These are phyloP conservation scores for Yamadazyma pseudoaaseri DNA, from an alignment of 1,139 yeast genomes.

Conservation along the genomic window DNA sequence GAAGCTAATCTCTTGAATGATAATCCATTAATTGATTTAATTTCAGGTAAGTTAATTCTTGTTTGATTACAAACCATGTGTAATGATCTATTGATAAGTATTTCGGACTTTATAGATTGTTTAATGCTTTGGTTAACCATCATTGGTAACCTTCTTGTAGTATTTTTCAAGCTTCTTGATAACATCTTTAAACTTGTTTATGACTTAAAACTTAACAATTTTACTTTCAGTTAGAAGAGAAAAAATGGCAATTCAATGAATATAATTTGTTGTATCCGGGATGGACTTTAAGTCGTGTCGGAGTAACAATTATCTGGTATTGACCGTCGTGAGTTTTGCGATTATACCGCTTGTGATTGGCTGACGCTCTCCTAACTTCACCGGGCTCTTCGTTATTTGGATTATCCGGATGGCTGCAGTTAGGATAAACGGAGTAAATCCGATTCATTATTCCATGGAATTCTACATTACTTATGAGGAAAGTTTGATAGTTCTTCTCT, in stretches of 20 bases:
- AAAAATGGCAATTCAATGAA: constrained; percentile 1
- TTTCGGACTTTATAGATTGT: constrained; percentile 13
- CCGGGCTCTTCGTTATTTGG: not conserved
- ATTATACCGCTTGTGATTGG: not conserved
- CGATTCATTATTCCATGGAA: too few relatives aligned
- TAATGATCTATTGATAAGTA: constrained; percentile 15
- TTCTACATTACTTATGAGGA: too few relatives aligned
- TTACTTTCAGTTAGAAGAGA: constrained; percentile 3
- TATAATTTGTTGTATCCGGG: constrained; percentile 3
- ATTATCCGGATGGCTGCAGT: not conserved
- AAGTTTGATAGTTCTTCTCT: too few relatives aligned
- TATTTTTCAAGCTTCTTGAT: constrained; percentile 21
- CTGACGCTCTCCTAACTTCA: not conserved
- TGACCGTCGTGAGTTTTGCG: too few relatives aligned
- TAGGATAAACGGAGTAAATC: too few relatives aligned
- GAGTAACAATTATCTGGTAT: too few relatives aligned
- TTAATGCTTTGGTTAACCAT: constrained; percentile 8
- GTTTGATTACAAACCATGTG: constrained; percentile 9
- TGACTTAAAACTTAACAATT: too few relatives aligned
- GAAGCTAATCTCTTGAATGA: constrained; percentile 40
- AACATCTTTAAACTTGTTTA: constrained; percentile 17
- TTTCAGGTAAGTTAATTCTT: not conserved
- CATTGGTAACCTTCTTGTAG: constrained; percentile 19
- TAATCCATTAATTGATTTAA: not conserved
- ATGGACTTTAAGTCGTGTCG: not conserved